A percentile compares a stretch with the other conserved stretches of the same genome.
These are phyloP conservation scores for Cucurbita maxima DNA, from an alignment of 306 rosid genomes.

Conservation along the genomic window DNA sequence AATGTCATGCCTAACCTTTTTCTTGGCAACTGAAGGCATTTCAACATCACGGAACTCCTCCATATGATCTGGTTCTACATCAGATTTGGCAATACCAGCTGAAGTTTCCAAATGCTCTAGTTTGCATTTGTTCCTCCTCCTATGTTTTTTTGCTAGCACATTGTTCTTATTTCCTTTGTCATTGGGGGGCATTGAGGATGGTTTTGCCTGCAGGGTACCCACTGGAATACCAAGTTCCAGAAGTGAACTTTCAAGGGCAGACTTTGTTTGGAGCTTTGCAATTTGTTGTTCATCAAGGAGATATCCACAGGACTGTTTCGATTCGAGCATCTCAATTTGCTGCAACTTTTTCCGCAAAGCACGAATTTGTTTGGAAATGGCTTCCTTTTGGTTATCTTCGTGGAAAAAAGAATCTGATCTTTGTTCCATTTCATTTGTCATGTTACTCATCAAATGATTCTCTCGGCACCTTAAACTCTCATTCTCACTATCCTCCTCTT, in stretches of 20 bases:
- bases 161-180: constrained; percentile 54
- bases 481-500: constrained; percentile 64
- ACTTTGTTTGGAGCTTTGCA: constrained; percentile 60
- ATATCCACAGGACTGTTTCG: constrained; percentile 55
- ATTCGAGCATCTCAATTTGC: constrained; percentile 95
- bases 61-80: constrained; percentile 19
- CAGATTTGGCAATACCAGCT: constrained; percentile 24
- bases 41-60: constrained; percentile 29
- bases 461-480: constrained; percentile 45
- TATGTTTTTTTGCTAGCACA: constrained; percentile 44
- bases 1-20: constrained; percentile 31
- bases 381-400: constrained; percentile 34
- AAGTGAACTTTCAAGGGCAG: constrained; percentile 53
- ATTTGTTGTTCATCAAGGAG: constrained; percentile 86
- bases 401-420: constrained; percentile 49
- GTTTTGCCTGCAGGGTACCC: constrained; percentile 23
- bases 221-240: constrained; percentile 58
- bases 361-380: constrained; percentile 41
- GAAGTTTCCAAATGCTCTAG: constrained; percentile 22
- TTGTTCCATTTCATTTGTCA: constrained; percentile 29
- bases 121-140: constrained; percentile 41
- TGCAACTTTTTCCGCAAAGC: constrained; percentile 83
- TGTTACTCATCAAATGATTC: constrained; percentile 22
- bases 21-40: constrained; percentile 15
- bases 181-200: constrained; percentile 28